Conservation (phyloP, 2,329 filamentous ascomycete species). For the Aureobasidium pullulans region DNA sequence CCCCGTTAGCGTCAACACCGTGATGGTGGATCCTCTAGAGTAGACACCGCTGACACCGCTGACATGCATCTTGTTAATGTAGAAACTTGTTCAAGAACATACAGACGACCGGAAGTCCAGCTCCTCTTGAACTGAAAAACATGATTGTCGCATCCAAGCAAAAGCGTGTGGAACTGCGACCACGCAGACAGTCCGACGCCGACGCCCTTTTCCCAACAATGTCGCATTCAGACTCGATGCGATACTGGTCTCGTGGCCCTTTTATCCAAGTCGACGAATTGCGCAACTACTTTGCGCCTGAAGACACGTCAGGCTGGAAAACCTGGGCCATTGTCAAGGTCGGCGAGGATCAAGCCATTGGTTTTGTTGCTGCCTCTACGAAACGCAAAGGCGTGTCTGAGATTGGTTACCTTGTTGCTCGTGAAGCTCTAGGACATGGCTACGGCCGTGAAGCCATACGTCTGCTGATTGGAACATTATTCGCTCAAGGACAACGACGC, state of each 20-base stretch:
- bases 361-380: not conserved
- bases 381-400: not conserved
- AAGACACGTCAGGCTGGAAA: not conserved
- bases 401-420: not conserved
- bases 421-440: not conserved
- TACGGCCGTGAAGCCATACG: not conserved
- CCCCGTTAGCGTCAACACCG: no score
- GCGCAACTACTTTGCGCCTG: not conserved
- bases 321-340: not conserved
- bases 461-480: not conserved
- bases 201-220: not conserved
- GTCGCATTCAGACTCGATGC: not conserved
- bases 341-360: not conserved
- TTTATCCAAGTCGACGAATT: not conserved
- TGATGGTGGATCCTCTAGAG: no score
- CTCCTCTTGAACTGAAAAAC: not conserved
- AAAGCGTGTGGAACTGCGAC: not conserved
- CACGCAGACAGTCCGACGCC: not conserved
- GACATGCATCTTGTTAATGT: no score
- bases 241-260: not conserved
- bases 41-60: no score
- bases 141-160: not conserved
- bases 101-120: no score
- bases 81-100: no score
- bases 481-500: not conserved